These are phyloP conservation scores for Cucurbita maxima DNA, from an alignment of 306 rosid species.

Conservation along the genomic window DNA sequence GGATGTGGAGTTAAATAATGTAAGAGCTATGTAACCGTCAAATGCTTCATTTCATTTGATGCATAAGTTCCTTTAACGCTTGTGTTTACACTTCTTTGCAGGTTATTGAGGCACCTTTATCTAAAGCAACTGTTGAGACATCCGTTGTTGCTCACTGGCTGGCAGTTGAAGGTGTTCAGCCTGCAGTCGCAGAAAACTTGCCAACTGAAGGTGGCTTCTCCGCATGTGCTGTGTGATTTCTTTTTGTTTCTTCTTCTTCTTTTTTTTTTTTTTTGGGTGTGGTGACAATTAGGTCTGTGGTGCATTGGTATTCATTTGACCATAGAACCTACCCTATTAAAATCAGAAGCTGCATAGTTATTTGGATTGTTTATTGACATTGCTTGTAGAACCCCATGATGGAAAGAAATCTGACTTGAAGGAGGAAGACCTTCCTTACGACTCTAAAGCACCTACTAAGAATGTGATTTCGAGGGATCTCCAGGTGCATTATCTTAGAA, in stretches of 20 bases:
- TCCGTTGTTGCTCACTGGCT: conserved; percentile 69
- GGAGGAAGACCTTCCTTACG: conserved; percentile 61
- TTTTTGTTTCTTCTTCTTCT: background rate
- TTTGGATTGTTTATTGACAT: conserved; percentile 11
- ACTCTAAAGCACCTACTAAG: conserved; percentile 59
- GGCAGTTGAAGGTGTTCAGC: conserved; percentile 92
- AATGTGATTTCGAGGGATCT: conserved; percentile 70
- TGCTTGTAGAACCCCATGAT: conserved; percentile 40
- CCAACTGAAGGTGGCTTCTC: conserved; percentile 39
- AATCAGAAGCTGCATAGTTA: background rate
- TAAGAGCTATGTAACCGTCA: conserved; percentile 26
- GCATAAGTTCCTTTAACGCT: background rate
- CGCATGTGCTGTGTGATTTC: background rate
- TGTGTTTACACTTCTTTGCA: conserved; percentile 15
- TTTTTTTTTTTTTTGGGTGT: background rate
- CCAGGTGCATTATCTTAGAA: conserved; percentile 26
- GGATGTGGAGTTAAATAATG: conserved; percentile 83
- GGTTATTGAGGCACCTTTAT: conserved; percentile 62
- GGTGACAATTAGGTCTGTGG: background rate
- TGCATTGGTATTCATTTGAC: conserved; percentile 1
- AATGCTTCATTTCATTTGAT: conserved; percentile 5
- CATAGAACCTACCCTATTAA: background rate
- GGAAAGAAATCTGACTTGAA: conserved; percentile 48
- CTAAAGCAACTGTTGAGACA: conserved; percentile 65
- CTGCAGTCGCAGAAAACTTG: conserved; percentile 76